phyloP scores from a whole-genome alignment of 106 monocot species.

The Dendrobium huoshanense region DNA sequence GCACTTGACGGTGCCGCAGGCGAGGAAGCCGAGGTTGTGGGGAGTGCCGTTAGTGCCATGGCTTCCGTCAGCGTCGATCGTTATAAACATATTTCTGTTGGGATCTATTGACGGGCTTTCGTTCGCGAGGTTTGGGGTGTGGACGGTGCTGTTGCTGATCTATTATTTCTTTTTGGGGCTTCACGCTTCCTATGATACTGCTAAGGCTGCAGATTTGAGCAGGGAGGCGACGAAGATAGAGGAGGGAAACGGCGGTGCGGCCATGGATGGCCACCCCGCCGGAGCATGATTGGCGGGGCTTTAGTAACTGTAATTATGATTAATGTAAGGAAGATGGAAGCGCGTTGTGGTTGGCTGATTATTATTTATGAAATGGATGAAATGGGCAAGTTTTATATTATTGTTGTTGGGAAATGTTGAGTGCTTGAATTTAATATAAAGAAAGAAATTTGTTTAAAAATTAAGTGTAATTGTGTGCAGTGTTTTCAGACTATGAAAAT shows the following conservation, averaged over 20 bases:
- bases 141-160: conserved; percentile 9
- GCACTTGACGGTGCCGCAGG: conserved; percentile 5
- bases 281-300: neutral
- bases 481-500: too few species aligned
- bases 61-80: conserved; percentile 14
- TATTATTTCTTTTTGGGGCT: conserved; percentile 16
- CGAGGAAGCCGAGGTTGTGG: conserved; percentile 12
- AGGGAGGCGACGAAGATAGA: neutral
- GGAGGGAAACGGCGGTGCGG: too few species aligned
- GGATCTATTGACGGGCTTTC: conserved; percentile 13
- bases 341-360: too few species aligned
- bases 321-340: too few species aligned
- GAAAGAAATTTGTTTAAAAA: too few species aligned
- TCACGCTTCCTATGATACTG: conserved; percentile 18
- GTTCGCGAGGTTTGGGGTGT: conserved; percentile 13
- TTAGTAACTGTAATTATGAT: too few species aligned
- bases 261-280: neutral
- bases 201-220: neutral
- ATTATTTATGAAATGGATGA: too few species aligned
- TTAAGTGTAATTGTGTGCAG: too few species aligned
- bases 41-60: conserved; percentile 16
- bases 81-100: conserved; percentile 15
- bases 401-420: too few species aligned
- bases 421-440: too few species aligned
- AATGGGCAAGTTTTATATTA: too few species aligned